Base-by-base conservation (phyloP, 495 filamentous ascomycete species). In the Amphirosellinia nigrospora region DNA sequence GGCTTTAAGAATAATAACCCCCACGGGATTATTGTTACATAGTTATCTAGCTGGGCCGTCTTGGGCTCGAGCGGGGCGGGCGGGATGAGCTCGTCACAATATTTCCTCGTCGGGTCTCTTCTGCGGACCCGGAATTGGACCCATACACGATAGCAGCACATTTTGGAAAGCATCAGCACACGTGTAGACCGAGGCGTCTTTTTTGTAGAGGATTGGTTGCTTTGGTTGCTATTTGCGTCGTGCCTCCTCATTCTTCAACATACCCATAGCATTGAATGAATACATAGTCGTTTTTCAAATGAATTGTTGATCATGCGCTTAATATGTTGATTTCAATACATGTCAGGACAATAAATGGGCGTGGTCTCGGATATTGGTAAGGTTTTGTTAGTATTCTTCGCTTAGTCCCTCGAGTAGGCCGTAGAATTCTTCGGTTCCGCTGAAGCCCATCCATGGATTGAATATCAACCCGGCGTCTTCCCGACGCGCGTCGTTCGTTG, bases 401-500 rank as follows among this genome's bases (percentile, higher is more conserved):
- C 55, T 68, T 0, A 68, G 65, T 4, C 52, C 65, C 16, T 65
- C 53, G 5, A 69, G 61, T 4, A 65, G 36, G 15, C 73, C 71
- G 38, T 71, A 73, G 64, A 74, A 70, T n/a, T 76, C 72, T 32
- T 76, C 74, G 0, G 72, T 72, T 30, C 72, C 68, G 11, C 64
- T 64, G 32, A 74, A 76, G 1, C 74, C 74, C 74, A 76, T 76
- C 74, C 74, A 76, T 1, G 74, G 74, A 41, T 76, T 76, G 68
- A 74, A 76, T 46, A 76, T 76, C 4, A 76, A 65, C 6, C 74
- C 72, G 15, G 74, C 74, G 46, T 72, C 74, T 64, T 76, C 74
- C 41, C 70, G 74, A 4, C 70, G 45, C 5, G 74, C 74, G 30
- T 76, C 74, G 3, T 74, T 46, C 23, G 65, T 23, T 28, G 7